Evolutionary conservation across 176 grass and related monocot species (phyloP).

Genomic region (Cymbopogon citratus): DNA sequence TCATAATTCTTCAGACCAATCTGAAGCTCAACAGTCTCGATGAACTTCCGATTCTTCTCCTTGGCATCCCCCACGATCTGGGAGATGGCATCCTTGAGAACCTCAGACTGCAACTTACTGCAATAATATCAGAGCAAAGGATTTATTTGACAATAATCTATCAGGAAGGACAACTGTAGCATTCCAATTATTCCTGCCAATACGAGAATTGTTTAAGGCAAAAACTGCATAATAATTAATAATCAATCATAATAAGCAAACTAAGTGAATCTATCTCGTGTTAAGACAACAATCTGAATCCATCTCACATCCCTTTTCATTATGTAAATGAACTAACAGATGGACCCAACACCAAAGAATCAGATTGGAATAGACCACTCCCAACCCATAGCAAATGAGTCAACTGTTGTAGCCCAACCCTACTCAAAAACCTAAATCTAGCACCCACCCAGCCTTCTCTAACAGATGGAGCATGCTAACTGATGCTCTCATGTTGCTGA

Average conservation of each 20-base stretch:
- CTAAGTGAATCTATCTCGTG: neutral
- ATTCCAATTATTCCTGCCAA: neutral
- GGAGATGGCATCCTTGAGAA: constrained; percentile 53
- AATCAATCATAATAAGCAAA: neutral
- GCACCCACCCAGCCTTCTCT: too few species aligned
- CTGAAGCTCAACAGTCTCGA: constrained; percentile 69
- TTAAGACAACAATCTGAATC: neutral
- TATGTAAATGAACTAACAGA: neutral
- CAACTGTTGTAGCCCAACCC: neutral
- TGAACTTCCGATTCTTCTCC: constrained; percentile 76
- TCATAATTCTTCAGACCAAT: constrained; percentile 90
- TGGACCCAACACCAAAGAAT: neutral
- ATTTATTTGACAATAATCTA: neutral
- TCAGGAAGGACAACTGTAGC: neutral
- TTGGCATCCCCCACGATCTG: constrained; percentile 38
- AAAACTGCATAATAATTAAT: neutral
- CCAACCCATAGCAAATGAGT: neutral
- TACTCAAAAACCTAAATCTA: neutral
- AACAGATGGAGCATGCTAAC: neutral
- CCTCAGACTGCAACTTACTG: constrained; percentile 64
- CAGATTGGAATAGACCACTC: neutral
- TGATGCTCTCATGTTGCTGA: neutral
- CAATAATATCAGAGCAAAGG: neutral
- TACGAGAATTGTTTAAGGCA: neutral
- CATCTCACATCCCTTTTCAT: neutral